Base-by-base conservation (phyloP, 192 early-diverging fungal genomes). In the Linderina pennispora region DNA sequence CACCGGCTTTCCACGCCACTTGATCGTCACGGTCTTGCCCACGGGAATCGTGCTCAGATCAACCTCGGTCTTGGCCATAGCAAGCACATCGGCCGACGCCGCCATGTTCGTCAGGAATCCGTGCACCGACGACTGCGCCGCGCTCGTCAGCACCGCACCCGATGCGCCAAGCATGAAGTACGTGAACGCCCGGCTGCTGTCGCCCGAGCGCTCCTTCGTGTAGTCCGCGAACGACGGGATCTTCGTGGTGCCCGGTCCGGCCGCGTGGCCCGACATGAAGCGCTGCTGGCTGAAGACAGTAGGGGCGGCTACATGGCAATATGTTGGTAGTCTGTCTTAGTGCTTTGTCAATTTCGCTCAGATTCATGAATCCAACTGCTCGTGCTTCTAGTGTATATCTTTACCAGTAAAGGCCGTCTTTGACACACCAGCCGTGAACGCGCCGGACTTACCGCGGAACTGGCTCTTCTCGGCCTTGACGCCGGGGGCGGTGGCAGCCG, bases 1-100 rank as follows among this genome's bases (percentile, higher is more conserved):
- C 41, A 98, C 84, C 24, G 95, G 95, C 83, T 98, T 98, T 74
- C 95, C 95, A 58, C 93, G 86, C 95, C 95, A 98, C 84, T 98
- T 98, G 75, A 98, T 75, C 25, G 90, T 88, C 33, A 96, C 87
- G 45, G 95, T 96, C 80, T 91, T 96, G 54, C 95, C 95, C 53
- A 94, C 87, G 6, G 95, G 95, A 61, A 98, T 92, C 39, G 87
- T 74, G 50, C 74, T 75, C 65, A 95, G 74, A 42, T 94, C 89
- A 10, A 98, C 87, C 76, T 98, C 95, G 22, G 92, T 90, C 83
- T 94, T 98, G 69, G 93, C 92, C 78, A 98, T 71, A 26, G 95
- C 95, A 62, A 98, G 77, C 21, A 96, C 92, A 82, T 98, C 95
- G 25, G 92, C 92, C n/a, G 95, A 95, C 18, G 95, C 92, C 42